Base-by-base conservation (phyloP, 2,329 filamentous ascomycete species). In the Tolypocladium cylindrosporum region DNA sequence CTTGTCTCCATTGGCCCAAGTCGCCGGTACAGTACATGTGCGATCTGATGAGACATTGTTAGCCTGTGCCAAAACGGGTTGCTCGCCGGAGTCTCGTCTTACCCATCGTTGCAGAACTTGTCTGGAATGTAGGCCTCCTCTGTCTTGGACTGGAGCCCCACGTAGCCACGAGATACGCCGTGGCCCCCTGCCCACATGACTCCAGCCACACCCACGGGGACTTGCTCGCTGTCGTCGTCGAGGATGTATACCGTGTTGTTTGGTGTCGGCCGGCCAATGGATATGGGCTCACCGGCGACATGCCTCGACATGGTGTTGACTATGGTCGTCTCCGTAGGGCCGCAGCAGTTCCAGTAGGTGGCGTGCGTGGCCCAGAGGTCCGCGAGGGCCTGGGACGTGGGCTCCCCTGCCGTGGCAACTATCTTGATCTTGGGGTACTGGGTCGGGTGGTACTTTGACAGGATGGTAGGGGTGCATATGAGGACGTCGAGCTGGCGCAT, bases 1-100 rank as follows among this genome's bases (percentile, higher is more conserved):
- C 77, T 2, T 72, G 65, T 42, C 74, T 72, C 81, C 82, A 85
- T 14, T 74, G 72, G 21, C 78, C 81, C 27, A 85, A 73, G 62
- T 86, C 83, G 8, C 82, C 83, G 1, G 83, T 85, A 63, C 82
- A 81, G 69, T 82, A 85, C 78, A 85, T 84, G 62, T 71, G 72
- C 2, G 70, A 72, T 3, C 75, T 78, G 50, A 19, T 34, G 48
- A 55, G 54, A 58, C 57, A 57, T 60, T 54, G 55, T 61, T 55
- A 60, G 59, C 37, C 34, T 37, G 45, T 21, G 14, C 52, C 34
- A 52, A 52, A 21, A n/a, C 31, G 31, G 31, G 31, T 54, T 51
- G 42, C 34, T 36, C 13, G 21, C 36, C 10, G 24, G 11, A 40
- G 4, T 13, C 11, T 36, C 40, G 11, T 27, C 54, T 66, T 69